These are phyloP conservation scores for Yarrowia hollandica DNA, from an alignment of 805 yeast genomes.

Conservation along the genomic window DNA sequence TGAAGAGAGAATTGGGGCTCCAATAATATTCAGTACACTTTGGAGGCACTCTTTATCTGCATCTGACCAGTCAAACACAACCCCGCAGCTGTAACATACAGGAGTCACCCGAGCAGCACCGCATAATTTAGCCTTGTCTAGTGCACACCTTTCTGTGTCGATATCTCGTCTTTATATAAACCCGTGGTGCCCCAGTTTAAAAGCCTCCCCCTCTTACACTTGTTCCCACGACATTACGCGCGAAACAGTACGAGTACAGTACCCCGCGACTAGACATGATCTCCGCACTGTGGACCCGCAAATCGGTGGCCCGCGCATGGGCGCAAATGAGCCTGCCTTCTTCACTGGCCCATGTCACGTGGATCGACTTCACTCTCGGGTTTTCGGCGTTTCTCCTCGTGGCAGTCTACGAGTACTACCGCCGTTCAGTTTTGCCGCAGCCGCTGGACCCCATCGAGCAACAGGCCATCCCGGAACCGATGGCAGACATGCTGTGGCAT, in stretches of 20 bases:
- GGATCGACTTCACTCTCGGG: slow-evolving; percentile 23
- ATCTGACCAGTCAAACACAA: too few relatives aligned
- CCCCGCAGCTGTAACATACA: too few relatives aligned
- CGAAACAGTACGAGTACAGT: neutral
- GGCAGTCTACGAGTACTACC: slow-evolving; percentile 19
- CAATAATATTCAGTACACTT: too few relatives aligned
- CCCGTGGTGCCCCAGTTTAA: neutral
- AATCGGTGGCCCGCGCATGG: slow-evolving; percentile 10
- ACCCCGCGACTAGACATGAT: too few relatives aligned
- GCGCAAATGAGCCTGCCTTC: neutral
- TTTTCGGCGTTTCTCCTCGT: slow-evolving; percentile 16
- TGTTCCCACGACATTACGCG: neutral
- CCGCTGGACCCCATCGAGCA: neutral
- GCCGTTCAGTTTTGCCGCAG: neutral
- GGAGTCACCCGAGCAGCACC: neutral
- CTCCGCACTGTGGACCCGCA: slow-evolving; percentile 9
- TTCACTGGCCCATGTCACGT: slow-evolving; percentile 3
- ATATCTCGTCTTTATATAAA: neutral
- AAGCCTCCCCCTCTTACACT: neutral
- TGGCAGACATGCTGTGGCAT: slow-evolving; percentile 4
- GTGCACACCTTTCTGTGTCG: neutral
- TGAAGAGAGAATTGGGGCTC: too few relatives aligned
- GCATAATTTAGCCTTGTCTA: neutral
- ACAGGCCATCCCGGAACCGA: neutral
- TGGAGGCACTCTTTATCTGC: too few relatives aligned